phyloP scores from a whole-genome alignment of 1,284 basidiomycete genomes.

The Volvariella volvacea region DNA sequence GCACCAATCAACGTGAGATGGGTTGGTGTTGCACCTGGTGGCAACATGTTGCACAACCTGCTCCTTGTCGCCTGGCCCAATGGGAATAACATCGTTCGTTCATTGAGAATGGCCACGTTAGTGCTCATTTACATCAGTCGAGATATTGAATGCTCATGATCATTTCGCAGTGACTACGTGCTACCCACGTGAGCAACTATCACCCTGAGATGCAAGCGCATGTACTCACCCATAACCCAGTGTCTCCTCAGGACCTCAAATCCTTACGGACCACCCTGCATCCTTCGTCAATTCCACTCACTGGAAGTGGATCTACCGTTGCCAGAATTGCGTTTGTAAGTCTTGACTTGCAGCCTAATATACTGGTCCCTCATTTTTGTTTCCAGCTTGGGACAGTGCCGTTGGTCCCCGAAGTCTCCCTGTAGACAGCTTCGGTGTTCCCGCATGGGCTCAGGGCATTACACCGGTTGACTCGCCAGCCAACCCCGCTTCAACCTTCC shows the following conservation, averaged over 20 bases:
- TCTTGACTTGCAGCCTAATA: constrained; percentile 5
- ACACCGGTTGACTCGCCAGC: constrained; percentile 27
- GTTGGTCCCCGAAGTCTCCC: constrained; percentile 31
- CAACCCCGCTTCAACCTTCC: constrained; percentile 28
- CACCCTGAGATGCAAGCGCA: constrained; percentile 1
- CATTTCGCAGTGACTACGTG: constrained; percentile 30
- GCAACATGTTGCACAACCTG: constrained; percentile 48
- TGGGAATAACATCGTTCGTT: constrained; percentile 40
- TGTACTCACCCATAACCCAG: constrained; percentile 3
- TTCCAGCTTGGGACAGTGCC: constrained; percentile 27
- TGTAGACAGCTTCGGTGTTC: constrained; percentile 30
- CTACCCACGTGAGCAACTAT: constrained; percentile 37
- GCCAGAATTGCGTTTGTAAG: constrained; percentile 45
- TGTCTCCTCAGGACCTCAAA: too few relatives aligned
- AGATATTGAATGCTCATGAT: constrained; percentile 1
- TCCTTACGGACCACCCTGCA: constrained; percentile 37
- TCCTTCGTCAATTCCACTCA: constrained; percentile 42
- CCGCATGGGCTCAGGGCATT: constrained; percentile 46
- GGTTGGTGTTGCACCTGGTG: constrained; percentile 46
- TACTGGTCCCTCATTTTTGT: background rate
- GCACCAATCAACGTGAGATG: constrained; percentile 47
- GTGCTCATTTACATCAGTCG: constrained; percentile 14
- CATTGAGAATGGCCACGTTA: constrained; percentile 45
- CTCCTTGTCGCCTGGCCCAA: constrained; percentile 57
- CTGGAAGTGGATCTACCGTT: constrained; percentile 53